Conservation (phyloP, 176 grass and related monocot species). For the Microstegium vimineum region DNA sequence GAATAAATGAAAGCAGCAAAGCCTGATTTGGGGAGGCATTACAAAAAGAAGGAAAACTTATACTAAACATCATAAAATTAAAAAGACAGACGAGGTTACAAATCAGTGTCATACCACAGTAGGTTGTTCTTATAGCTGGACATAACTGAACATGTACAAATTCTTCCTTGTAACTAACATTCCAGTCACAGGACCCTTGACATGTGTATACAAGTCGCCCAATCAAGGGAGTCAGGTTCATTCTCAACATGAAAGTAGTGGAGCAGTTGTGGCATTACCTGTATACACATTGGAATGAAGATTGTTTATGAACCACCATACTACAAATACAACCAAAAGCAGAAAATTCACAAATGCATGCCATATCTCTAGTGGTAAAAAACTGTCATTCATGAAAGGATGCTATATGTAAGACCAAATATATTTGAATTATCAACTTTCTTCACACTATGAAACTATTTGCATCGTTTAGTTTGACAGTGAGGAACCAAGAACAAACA, state of each 20-base stretch:
- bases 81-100: neutral
- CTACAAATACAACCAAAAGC: neutral
- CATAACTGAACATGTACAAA: neutral
- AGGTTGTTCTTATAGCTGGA: neutral
- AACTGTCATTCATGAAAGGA: no score
- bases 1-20: no score
- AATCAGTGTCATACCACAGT: neutral
- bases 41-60: neutral
- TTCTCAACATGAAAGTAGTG: neutral
- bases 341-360: neutral
- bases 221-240: neutral
- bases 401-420: no score
- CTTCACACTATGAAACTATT: no score
- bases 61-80: neutral
- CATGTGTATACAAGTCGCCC: neutral
- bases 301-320: neutral
- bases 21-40: no score
- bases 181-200: neutral
- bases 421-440: no score
- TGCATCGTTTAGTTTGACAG: no score
- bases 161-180: neutral
- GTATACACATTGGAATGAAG: neutral
- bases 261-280: neutral
- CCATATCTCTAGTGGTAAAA: neutral
- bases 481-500: no score